phyloP scores from a whole-genome alignment of 139 green algal genomes.

The Nannochloris sp. region DNA sequence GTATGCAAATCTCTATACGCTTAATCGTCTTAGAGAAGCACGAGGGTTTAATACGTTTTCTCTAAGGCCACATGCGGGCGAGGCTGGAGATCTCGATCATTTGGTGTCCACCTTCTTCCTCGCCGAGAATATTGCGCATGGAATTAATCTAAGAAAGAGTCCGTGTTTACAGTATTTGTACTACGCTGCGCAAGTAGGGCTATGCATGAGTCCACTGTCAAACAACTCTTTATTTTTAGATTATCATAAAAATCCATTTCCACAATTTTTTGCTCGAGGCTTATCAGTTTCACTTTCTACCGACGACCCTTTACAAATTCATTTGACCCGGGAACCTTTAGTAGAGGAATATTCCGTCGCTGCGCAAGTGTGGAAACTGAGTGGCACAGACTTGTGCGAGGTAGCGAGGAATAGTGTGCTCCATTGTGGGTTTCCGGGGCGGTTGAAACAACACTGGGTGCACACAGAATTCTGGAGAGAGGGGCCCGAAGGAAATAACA shows the following conservation, averaged over 20 bases:
- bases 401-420: constrained; percentile 93
- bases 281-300: constrained; percentile 55
- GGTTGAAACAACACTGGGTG: constrained; percentile 73
- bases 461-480: constrained; percentile 67
- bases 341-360: constrained; percentile 99
- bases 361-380: constrained; percentile 94
- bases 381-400: constrained; percentile 90
- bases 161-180: constrained; percentile 83
- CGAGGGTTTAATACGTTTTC: constrained; percentile 87
- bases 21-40: constrained; percentile 89
- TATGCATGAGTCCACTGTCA: constrained; percentile 93
- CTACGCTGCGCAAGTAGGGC: constrained; percentile 77
- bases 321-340: constrained; percentile 95
- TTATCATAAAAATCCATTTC: constrained; percentile 99
- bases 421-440: constrained; percentile 89
- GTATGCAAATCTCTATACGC: constrained; percentile 93
- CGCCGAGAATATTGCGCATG: constrained; percentile 96
- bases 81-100: constrained; percentile 97
- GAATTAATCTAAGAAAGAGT: constrained; percentile 97
- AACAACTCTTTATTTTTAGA: constrained; percentile 99
- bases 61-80: constrained; percentile 79
- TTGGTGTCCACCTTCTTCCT: constrained; percentile 85
- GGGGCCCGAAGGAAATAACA: constrained; percentile 93
- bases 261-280: constrained; percentile 92
- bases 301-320: constrained; percentile 68